phyloP scores from a whole-genome alignment of 495 filamentous ascomycete genomes.

The Tuber indicum region DNA sequence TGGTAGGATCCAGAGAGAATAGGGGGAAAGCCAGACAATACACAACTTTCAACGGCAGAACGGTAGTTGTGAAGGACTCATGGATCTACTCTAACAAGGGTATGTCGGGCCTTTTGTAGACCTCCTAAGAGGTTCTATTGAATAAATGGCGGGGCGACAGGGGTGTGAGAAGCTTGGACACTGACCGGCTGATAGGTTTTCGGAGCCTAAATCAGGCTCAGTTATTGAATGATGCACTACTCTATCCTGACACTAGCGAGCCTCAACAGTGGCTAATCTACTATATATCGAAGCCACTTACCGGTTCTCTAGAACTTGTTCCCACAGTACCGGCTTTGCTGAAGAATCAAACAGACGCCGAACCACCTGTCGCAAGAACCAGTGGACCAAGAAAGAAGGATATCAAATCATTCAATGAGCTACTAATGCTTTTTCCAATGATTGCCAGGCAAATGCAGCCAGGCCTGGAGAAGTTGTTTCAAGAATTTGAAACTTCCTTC shows the following conservation, averaged over 20 bases:
- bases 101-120: constrained; percentile 43
- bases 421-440: constrained; percentile 88
- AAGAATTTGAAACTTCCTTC: constrained; percentile 77
- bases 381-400: constrained; percentile 60
- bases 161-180: constrained; percentile 8
- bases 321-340: constrained; percentile 35
- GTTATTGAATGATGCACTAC: constrained; percentile 76
- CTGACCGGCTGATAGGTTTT: constrained; percentile 60
- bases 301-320: constrained; percentile 72
- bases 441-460: constrained; percentile 96
- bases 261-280: constrained; percentile 91
- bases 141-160: not conserved
- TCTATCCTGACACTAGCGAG: constrained; percentile 71
- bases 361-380: constrained; percentile 10
- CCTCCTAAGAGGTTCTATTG: constrained; percentile 8
- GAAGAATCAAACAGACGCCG: constrained; percentile 23
- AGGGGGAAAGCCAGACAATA: constrained; percentile 90
- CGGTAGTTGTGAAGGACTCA: constrained; percentile 88
- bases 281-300: constrained; percentile 87
- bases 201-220: constrained; percentile 85
- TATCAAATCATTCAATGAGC: constrained; percentile 80
- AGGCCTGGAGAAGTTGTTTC: constrained; percentile 82
- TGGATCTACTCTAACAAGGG: constrained; percentile 95
- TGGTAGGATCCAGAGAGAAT: constrained; percentile 65
- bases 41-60: constrained; percentile 84